These are phyloP conservation scores for Cladorrhinum samala DNA, from an alignment of 495 filamentous ascomycete genomes.

Conservation along the genomic window DNA sequence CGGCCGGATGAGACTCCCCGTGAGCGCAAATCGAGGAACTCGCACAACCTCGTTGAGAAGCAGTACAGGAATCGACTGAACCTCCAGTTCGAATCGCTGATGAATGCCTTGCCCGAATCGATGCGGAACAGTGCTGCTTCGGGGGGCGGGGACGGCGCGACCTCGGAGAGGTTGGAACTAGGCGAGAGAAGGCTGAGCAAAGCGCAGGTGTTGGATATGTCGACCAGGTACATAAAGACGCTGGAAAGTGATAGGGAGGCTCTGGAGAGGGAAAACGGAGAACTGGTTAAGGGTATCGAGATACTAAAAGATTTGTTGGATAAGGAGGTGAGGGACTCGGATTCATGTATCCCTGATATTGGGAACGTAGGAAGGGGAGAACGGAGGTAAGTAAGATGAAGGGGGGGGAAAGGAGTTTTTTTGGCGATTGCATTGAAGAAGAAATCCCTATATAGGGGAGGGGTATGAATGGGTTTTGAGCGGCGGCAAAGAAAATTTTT, in stretches of 20 bases:
- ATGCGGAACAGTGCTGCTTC: conserved; percentile 13
- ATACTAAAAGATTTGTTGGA: conserved; percentile 16
- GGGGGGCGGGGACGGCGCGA: neutral
- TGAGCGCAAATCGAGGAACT: conserved; percentile 36
- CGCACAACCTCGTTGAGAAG: conserved; percentile 45
- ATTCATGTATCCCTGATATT: too few relatives aligned
- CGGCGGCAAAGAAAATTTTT: too few relatives aligned
- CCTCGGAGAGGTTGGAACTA: conserved; percentile 14
- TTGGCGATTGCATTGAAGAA: too few relatives aligned
- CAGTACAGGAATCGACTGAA: conserved; percentile 46
- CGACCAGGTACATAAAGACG: conserved; percentile 34
- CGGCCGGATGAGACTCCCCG: conserved; percentile 29
- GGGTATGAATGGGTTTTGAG: too few relatives aligned
- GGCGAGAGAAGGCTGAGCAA: conserved; percentile 39
- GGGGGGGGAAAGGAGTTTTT: too few relatives aligned
- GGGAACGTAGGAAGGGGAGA: too few relatives aligned
- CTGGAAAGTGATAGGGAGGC: conserved; percentile 32
- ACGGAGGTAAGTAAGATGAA: too few relatives aligned
- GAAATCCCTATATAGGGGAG: too few relatives aligned
- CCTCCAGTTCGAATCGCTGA: conserved; percentile 39
- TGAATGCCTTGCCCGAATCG: conserved; percentile 36
- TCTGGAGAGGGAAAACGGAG: conserved; percentile 33
- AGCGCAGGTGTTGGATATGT: conserved; percentile 42
- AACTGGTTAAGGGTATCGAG: conserved; percentile 25
- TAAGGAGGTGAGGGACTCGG: neutral